phyloP scores from a whole-genome alignment of 2,329 filamentous ascomycete genomes.

The Sporothrix protearum region DNA sequence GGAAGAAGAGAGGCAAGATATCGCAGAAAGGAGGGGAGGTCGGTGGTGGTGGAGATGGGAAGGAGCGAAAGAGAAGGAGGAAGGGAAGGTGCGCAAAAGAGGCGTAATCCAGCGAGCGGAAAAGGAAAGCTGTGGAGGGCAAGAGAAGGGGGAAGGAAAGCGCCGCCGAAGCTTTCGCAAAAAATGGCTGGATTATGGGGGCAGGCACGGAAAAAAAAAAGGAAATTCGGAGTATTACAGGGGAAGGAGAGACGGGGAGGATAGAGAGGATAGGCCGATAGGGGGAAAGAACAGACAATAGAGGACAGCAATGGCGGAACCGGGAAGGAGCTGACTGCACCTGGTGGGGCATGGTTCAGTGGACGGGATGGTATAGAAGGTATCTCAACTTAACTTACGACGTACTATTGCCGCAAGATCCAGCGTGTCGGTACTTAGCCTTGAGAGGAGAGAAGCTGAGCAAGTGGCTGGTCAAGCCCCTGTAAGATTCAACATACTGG shows the following conservation, averaged over 20 bases:
- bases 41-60: background rate
- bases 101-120: constrained; percentile 13
- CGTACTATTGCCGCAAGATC: constrained; percentile 9
- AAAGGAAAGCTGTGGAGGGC: constrained; percentile 20
- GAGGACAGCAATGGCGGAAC: background rate
- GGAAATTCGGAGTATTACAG: constrained; percentile 7
- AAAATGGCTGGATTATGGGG: constrained; percentile 16
- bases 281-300: background rate
- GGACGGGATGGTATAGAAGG: background rate
- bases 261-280: background rate
- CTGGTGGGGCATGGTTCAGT: background rate
- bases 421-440: background rate
- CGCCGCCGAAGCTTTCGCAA: constrained; percentile 2
- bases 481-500: background rate
- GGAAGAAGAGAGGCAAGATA: constrained; percentile 11
- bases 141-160: constrained; percentile 14
- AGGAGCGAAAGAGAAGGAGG: constrained; percentile 10
- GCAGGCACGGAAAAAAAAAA: background rate
- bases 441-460: background rate
- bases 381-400: too few relatives aligned
- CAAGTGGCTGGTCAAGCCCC: constrained; percentile 8
- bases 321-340: constrained; percentile 7
- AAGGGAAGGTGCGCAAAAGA: constrained; percentile 8
- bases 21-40: constrained; percentile 16
- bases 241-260: background rate